Evolutionary conservation across 106 monocot species (phyloP).

Genomic region (Dendrobium huoshanense): DNA sequence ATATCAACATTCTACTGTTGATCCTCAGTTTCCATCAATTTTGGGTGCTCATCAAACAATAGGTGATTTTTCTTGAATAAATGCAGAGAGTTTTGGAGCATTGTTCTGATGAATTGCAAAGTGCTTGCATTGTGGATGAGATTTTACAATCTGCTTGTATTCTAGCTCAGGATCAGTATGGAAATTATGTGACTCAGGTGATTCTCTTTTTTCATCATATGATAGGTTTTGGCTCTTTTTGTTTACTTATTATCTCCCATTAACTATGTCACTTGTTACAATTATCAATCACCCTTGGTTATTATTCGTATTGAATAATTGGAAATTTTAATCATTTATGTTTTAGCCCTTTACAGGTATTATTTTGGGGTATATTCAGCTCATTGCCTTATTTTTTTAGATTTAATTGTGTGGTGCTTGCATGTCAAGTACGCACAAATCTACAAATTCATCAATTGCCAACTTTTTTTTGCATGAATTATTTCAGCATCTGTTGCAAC

Average conservation of each 20-base stretch:
- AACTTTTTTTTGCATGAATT: neutral
- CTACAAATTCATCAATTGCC: neutral
- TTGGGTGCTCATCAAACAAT: neutral
- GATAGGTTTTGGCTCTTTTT: neutral
- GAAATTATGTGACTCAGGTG: slow-evolving; percentile 99
- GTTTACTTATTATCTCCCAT: neutral
- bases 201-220: slow-evolving; percentile 2
- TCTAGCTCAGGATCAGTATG: slow-evolving; percentile 94
- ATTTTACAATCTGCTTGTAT: slow-evolving; percentile 77
- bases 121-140: slow-evolving; percentile 76
- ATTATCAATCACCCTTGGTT: neutral
- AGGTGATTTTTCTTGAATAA: neutral
- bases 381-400: neutral
- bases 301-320: neutral
- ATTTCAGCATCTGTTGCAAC: neutral
- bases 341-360: neutral
- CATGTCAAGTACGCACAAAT: neutral
- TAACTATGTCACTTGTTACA: neutral
- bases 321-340: neutral
- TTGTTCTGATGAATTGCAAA: slow-evolving; percentile 67
- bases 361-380: neutral
- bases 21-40: neutral
- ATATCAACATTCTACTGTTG: neutral
- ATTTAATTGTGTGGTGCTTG: neutral
- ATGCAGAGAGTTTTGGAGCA: slow-evolving; percentile 88